Percentiles rank a stretch among this genome's conserved stretches.
These are phyloP conservation scores for Hygrophorus pudorinus DNA, from an alignment of 768 basidiomycete species.

Conservation along the genomic window DNA sequence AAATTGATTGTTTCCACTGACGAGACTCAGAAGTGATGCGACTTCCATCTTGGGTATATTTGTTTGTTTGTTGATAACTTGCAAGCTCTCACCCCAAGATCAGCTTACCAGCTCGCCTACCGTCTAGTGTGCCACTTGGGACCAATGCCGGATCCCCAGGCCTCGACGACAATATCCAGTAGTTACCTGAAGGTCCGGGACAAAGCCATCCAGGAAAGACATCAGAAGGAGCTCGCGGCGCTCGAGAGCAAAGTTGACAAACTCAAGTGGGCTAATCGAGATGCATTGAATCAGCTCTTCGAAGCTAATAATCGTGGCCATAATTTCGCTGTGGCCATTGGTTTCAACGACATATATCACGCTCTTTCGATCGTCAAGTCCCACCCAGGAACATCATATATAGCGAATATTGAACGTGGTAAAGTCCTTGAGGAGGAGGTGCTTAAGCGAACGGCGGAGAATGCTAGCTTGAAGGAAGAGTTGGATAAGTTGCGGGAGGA, in stretches of 20 bases:
- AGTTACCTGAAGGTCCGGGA: background rate
- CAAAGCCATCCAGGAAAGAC: background rate
- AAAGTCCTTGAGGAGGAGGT: conserved; percentile 19
- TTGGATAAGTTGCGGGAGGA: conserved; percentile 17
- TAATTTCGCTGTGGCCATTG: conserved; percentile 31
- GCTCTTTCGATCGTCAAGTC: conserved; percentile 29
- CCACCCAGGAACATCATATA: conserved; percentile 24
- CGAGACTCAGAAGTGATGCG: no score
- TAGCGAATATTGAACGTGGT: conserved; percentile 25
- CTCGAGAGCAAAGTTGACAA: background rate
- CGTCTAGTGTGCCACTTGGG: no score
- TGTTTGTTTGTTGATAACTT: no score
- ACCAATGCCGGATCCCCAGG: no score
- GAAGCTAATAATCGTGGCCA: conserved; percentile 26
- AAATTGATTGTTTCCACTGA: no score
- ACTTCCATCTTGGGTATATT: no score
- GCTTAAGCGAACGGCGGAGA: conserved; percentile 13
- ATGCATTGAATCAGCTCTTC: conserved; percentile 27
- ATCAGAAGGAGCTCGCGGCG: background rate
- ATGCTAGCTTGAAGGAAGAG: conserved; percentile 14
- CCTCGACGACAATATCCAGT: no score
- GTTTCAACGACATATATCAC: conserved; percentile 32
- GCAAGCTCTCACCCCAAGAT: no score
- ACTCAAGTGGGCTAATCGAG: conserved; percentile 17
- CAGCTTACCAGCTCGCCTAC: no score